Base-by-base conservation (phyloP, 176 grass and related monocot species). In the Musa beccarii region DNA sequence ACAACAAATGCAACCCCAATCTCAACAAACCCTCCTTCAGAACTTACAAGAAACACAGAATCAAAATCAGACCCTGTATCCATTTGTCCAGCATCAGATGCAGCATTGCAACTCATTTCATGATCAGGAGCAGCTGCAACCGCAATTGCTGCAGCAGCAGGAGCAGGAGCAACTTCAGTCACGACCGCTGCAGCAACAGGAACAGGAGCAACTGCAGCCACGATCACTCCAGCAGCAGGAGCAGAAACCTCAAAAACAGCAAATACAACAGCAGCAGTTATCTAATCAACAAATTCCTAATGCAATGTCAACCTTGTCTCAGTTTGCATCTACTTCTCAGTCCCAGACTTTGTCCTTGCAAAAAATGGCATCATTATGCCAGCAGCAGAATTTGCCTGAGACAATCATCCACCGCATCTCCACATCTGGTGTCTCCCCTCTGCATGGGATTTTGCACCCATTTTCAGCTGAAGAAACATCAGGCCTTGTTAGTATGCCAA, bases 1-100 rank as follows among this genome's bases (percentile, higher is more conserved):
- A 53, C 90, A 89, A 63, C 93, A 90, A 78, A 88, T 87, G 77
- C 90, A 89, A 52, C 85, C 83, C 69, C 90, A 96, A 70, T 75
- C 85, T 72, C 87, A 86, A 73, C 89, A 87, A 80, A 63, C 79
- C 52, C 65, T 87, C 10, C 61, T 93, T 70, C 87, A 92, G 81
- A 72, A 67, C 25, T 43, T 85, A 80, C 92, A 89, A 72, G 86
- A 87, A 71, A 83, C 78, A 57, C 82, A 90, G 74, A 62, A 54
- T 79, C 78, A 86, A 74, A 86, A 84, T 67, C 72, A 64, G 54
- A 29, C 78, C 70, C 77, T 76, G 20, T 77, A 72, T 70, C 83
- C 71, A 25, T 90, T 88, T 51, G 71, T 90, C 74, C 90, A 92
- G 68, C 89, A 71, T 83, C 87, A 90, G 61, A 79, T 92, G 71